Evolutionary conservation across 169 alveolate genomes (phyloP), one percentile per base, ranked within the genome.

Genomic region (Plasmodium cynomolgi): DNA sequence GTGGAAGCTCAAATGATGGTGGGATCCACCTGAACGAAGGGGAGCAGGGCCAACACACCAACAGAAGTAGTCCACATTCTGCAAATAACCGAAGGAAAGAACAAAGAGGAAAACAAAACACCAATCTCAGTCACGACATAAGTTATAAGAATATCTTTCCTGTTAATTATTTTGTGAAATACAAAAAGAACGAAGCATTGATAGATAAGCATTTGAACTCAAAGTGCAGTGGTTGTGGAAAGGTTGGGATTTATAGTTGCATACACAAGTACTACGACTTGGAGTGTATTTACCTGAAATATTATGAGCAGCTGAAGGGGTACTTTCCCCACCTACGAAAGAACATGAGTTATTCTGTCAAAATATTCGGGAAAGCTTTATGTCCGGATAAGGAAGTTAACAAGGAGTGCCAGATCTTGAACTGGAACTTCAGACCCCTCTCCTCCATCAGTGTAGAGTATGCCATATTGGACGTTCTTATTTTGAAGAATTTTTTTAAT

Each of bases 341-440:
- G 44, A 86, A 86, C 44, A 26, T 56, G 82, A 86, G 31, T 26
- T 71, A 39, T 56, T 86, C 93, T 47, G 86, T 86, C 17, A 86
- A 86, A 86, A 33, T 86, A 15, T 75, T 86, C 29, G 93, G 93
- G 26, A 86, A 86, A 86, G 56, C 85, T n/a, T 26, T 86, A 54
- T 56, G 79, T 56, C 93, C 93, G 6, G 93, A 86, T 2, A 86
- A 86, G 47, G 82, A 86, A 23, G 93, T 86, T 56, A 86, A 86
- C 68, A 86, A 86, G 41, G 93, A 86, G 41, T 75, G 85, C 17
- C 93, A 86, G 62, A 50, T 86, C 23, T 74, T 86, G 37, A 86
- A 86, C 71, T 86, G 93, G 93, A 86, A 86, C 44, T 86, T 86
- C 17, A 86, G 93, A 33, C 93, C 93, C 1, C 82, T 86, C 29